phyloP scores from a whole-genome alignment of 805 yeast species.

The Metschnikowia amazonensis region DNA sequence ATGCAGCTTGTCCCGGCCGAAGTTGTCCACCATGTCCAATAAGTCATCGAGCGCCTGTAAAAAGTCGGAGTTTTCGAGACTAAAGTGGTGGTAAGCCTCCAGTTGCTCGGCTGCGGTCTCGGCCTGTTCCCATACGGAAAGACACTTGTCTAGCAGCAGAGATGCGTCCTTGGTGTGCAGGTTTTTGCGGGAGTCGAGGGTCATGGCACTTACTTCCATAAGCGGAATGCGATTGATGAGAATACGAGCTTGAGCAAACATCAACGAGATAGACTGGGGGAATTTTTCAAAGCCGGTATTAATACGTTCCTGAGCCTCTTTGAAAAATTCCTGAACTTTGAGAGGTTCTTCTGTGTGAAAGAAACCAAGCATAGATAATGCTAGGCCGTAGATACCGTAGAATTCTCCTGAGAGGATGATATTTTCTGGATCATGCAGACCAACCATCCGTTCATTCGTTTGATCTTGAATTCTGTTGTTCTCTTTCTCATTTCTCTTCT shows the following conservation, averaged over 20 bases:
- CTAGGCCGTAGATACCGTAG: conserved; percentile 69
- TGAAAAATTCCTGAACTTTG: conserved; percentile 54
- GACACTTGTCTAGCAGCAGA: conserved; percentile 43
- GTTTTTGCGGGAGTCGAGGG: conserved; percentile 31
- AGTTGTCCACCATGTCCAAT: conserved; percentile 62
- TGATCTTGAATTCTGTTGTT: too few relatives aligned
- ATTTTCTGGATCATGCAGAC: too few relatives aligned
- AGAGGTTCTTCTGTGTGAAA: conserved; percentile 46
- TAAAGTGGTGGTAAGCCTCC: conserved; percentile 29
- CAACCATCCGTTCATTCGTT: too few relatives aligned
- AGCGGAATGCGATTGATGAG: conserved; percentile 57
- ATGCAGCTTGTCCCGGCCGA: conserved; percentile 49
- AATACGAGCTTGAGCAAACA: conserved; percentile 53
- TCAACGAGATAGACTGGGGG: conserved; percentile 44
- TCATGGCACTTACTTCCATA: conserved; percentile 51
- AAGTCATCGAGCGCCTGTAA: conserved; percentile 63
- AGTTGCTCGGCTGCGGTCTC: conserved; percentile 25
- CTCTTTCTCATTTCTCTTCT: too few relatives aligned
- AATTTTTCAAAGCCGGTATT: conserved; percentile 52
- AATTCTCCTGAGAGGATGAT: conserved; percentile 45
- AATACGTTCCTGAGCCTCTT: conserved; percentile 69
- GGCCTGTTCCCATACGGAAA: conserved; percentile 44
- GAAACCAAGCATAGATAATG: conserved; percentile 60
- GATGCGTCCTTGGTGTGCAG: conserved; percentile 32
- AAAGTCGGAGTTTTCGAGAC: conserved; percentile 45